phyloP scores from a whole-genome alignment of 305 asterid species.

The Solanum hybrid region DNA sequence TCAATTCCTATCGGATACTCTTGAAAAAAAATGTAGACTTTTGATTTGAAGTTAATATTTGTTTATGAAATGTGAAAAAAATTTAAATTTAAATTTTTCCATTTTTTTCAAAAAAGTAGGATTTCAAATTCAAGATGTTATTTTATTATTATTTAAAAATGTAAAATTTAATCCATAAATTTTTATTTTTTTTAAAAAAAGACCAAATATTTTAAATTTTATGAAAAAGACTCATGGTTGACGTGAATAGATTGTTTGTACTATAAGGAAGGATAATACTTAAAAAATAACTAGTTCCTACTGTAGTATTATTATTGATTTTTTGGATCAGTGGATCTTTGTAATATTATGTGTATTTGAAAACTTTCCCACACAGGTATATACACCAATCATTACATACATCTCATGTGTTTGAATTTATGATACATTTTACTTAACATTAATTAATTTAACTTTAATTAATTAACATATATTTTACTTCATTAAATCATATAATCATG shows the following conservation, averaged over 20 bases:
- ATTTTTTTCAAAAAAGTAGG: neutral
- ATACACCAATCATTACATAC: neutral
- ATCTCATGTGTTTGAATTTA: neutral
- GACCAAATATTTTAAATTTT: too few relatives aligned
- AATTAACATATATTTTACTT: too few relatives aligned
- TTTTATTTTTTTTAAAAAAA: too few relatives aligned
- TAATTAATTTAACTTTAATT: too few relatives aligned
- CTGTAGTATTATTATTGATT: neutral
- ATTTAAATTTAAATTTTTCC: neutral
- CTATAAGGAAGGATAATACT: too few relatives aligned
- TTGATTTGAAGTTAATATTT: neutral
- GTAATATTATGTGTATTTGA: too few relatives aligned
- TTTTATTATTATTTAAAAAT: too few relatives aligned
- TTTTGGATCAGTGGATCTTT: neutral
- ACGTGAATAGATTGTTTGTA: neutral
- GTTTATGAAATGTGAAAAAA: neutral
- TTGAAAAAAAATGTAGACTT: neutral
- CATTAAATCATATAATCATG: neutral
- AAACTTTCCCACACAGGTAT: neutral
- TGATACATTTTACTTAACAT: neutral
- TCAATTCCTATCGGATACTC: neutral
- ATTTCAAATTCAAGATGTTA: neutral
- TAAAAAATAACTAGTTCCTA: neutral
- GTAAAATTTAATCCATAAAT: too few relatives aligned
- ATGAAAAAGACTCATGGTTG: too few relatives aligned